phyloP scores from a whole-genome alignment of 306 rosid genomes.

The Dryas octopetala region DNA sequence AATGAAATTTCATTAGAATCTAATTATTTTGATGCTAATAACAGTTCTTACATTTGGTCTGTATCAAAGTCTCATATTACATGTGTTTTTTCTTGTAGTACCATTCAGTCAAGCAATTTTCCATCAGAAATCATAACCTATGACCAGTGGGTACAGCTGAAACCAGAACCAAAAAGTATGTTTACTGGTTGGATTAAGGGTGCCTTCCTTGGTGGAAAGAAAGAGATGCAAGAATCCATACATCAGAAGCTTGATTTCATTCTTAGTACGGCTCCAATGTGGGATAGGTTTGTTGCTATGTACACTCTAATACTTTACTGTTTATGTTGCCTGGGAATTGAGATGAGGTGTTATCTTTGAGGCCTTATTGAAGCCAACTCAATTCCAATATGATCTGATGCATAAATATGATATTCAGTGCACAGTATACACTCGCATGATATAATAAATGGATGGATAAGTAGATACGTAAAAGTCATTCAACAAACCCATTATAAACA shows the following conservation, averaged over 20 bases:
- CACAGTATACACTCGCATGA: neutral
- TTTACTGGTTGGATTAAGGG: conserved; percentile 74
- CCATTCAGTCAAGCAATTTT: conserved; percentile 48
- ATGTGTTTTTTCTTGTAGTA: conserved; percentile 40
- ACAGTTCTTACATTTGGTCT: neutral
- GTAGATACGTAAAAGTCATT: neutral
- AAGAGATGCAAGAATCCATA: conserved; percentile 59
- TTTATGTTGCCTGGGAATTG: conserved; percentile 8
- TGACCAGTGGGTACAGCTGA: conserved; percentile 70
- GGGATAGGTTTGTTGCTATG: conserved; percentile 80
- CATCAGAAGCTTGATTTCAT: conserved; percentile 64
- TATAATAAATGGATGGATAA: neutral
- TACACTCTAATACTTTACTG: conserved; percentile 11
- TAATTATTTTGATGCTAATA: neutral
- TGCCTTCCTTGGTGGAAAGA: conserved; percentile 62
- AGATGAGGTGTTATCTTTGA: neutral
- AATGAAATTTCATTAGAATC: neutral
- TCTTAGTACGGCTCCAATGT: conserved; percentile 82
- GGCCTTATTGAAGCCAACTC: neutral
- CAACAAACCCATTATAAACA: neutral
- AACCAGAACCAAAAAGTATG: conserved; percentile 57
- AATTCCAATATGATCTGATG: neutral
- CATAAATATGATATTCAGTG: neutral
- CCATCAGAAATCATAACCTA: conserved; percentile 74
- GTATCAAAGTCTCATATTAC: conserved; percentile 13